These are phyloP conservation scores for Heliocybe sulcata DNA, from an alignment of 1,284 basidiomycete genomes.

Conservation along the genomic window DNA sequence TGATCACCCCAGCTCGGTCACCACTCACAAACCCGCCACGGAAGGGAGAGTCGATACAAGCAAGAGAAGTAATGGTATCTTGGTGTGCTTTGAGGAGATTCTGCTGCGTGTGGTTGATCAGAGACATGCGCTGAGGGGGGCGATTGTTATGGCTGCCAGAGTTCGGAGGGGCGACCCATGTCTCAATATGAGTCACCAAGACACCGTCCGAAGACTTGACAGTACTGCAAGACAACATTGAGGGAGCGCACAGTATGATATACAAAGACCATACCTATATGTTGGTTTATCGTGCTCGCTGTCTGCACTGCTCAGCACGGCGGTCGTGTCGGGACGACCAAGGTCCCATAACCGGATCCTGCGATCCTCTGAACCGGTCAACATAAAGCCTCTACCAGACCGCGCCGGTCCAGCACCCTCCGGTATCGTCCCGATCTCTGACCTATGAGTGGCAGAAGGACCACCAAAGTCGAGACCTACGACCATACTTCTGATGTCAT, in stretches of 20 bases:
- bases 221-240: constrained; percentile 15
- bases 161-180: constrained; percentile 44
- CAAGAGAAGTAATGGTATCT: constrained; percentile 76
- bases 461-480: constrained; percentile 72
- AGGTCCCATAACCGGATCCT: constrained; percentile 83
- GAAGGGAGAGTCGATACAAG: constrained; percentile 83
- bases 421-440: constrained; percentile 41
- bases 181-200: constrained; percentile 54
- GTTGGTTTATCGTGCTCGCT: constrained; percentile 58
- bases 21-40: constrained; percentile 82
- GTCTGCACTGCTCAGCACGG: constrained; percentile 66
- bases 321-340: constrained; percentile 60
- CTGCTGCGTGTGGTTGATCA: constrained; percentile 77
- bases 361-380: constrained; percentile 80
- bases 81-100: constrained; percentile 73
- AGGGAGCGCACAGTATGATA: background rate
- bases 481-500: constrained; percentile 57
- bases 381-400: constrained; percentile 58
- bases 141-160: constrained; percentile 49
- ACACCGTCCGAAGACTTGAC: constrained; percentile 26
- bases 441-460: constrained; percentile 43
- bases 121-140: constrained; percentile 64
- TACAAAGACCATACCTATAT: constrained; percentile 44
- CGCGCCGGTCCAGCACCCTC: constrained; percentile 31
- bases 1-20: constrained; percentile 74